Base-by-base conservation (phyloP, 2,329 filamentous ascomycete genomes). In the Colletotrichum sp. region DNA sequence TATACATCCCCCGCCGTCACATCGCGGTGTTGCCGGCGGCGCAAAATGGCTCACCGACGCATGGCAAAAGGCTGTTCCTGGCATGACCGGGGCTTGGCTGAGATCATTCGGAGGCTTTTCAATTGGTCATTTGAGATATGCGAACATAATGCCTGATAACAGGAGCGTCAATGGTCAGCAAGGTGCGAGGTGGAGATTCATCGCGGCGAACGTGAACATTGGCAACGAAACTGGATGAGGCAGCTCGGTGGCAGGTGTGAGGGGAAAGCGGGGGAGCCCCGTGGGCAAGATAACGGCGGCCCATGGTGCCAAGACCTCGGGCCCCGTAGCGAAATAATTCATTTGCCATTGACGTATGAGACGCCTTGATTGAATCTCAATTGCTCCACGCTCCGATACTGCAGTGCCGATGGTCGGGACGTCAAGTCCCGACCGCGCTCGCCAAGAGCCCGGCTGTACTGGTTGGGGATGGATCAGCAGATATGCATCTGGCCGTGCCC, bases 151-250 rank as follows among this genome's bases (percentile, higher is more conserved):
- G 16, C 15, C 56, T 43, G 70, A 73, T 69, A 65, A 48, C 32
- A 58, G 64, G 43, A 55, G 16, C 32, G 48, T 15, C 43, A 15
- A 28, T 24, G 43, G 30, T 8, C 21, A 43, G 16, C 15, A 32
- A 55, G 34, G 26, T 13, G 34, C 18, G 21, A 52, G 10, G 12
- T 24, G 16, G 43, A 43, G 65, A 32, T 28, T 18, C 56, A 69
- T 73, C 48, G 6, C 18, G 28, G 15, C 34, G 12, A 21, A 24
- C 34, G n/a, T 60, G 8, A 75, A 56, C 76, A 77, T 77, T 77
- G 76, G 76, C 76, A 76, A 77, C 76, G 76, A 77, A 71, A 71
- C 76, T 76, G 28, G 26, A 77, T 66, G 32, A 76, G 76, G 76
- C 74, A 77, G 74, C 64, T 77, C 62, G 67, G 32, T 70, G 66